Evolutionary conservation across 345 rosid genomes (phyloP).

Genomic region (Lagerstroemia speciosa): DNA sequence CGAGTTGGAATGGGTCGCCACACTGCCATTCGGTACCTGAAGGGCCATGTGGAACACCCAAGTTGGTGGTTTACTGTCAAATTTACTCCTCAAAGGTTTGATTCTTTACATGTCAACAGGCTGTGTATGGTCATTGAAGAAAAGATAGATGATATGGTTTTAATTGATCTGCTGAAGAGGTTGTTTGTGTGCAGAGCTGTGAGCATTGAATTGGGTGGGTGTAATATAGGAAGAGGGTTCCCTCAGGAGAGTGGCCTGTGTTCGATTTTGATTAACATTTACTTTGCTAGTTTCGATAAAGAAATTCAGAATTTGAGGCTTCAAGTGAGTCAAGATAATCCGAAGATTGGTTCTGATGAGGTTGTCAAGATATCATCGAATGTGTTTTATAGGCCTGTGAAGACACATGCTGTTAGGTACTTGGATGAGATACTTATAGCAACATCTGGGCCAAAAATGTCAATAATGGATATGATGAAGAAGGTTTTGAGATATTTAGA

Average conservation of each 20-base stretch:
- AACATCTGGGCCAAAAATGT: constrained; percentile 68
- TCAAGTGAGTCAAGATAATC: constrained; percentile 39
- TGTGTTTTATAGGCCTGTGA: constrained; percentile 60
- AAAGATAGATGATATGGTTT: constrained; percentile 46
- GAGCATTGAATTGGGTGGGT: constrained; percentile 55
- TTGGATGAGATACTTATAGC: constrained; percentile 76
- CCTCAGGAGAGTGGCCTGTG: constrained; percentile 80
- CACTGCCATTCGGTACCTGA: constrained; percentile 75
- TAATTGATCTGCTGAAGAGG: constrained; percentile 44
- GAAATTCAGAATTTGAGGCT: constrained; percentile 60
- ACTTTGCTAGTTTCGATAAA: constrained; percentile 62
- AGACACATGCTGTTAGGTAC: constrained; percentile 67
- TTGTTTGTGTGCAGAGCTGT: constrained; percentile 49
- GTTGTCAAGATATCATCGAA: constrained; percentile 23
- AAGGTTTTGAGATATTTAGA: constrained; percentile 43
- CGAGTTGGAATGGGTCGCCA: constrained; percentile 91
- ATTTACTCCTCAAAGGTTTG: constrained; percentile 34
- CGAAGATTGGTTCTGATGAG: constrained; percentile 19
- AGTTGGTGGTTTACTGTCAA: constrained; percentile 83
- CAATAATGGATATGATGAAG: constrained; percentile 59
- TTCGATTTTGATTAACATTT: constrained; percentile 59
- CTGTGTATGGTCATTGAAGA: constrained; percentile 44
- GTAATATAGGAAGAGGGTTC: constrained; percentile 58
- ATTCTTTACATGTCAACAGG: constrained; percentile 31
- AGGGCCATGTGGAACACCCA: constrained; percentile 61